Evolutionary conservation across 2,329 filamentous ascomycete species (phyloP), one percentile per base, ranked within the genome.

Genomic region (Acrocalymma vagum): DNA sequence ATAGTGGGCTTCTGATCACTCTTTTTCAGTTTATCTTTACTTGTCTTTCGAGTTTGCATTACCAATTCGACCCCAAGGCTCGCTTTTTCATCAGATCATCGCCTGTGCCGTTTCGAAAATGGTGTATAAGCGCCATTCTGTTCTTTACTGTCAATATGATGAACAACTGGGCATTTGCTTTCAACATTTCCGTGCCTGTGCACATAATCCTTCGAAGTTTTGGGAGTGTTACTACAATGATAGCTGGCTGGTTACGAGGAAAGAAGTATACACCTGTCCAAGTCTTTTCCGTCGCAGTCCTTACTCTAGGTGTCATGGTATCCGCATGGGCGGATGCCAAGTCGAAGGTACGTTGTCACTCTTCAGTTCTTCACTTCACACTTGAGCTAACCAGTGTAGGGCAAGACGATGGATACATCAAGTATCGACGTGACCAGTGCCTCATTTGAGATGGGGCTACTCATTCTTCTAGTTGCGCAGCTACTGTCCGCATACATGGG

Each of bases 81-180:
- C 85, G 86, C 0, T 82, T 90, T 51, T 93, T 89, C 60, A 70
- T 97, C 29, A 83, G 82, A 41, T 82, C 82, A 13, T 91, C 92
- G 53, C 84, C 83, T 35, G 90, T 97, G 4, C 94, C 94, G 0
- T 76, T 97, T 38, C 79, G 80, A 31, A 87, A 90, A 65, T 97
- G 94, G 92, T 65, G 89, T 33, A 78, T 93, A 61, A 96, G 95
- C 65, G 96, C 96, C 27, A 76, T 87, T 4, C 82, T 96, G 56
- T 97, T 97, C 72, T 94, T 95, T 68, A 82, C 82, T 48, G 94
- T 99, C 72, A 99, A 97, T 61, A 84, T 97, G 42, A 75, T 99
- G 63, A 99, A 99, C 73, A 99, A 99, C 62, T 93, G 93, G 77
- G 94, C 93, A 6, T 99, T 99, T 70, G 92, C 90, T 49, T 99